These are phyloP conservation scores for Geotrichum siamense DNA, from an alignment of 1,139 yeast species.

Conservation along the genomic window DNA sequence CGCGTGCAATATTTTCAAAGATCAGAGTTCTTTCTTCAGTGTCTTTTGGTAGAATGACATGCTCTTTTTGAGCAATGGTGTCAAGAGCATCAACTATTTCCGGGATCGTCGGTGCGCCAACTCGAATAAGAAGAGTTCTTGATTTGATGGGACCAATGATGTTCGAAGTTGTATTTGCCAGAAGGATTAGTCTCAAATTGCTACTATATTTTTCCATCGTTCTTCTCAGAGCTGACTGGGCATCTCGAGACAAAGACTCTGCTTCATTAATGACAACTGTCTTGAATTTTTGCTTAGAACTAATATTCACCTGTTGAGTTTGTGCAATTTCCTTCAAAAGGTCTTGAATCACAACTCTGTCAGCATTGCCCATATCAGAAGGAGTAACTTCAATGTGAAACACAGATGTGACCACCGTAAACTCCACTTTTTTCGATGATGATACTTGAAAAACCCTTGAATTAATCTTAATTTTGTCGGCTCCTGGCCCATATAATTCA, in stretches of 20 bases:
- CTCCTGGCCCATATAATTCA: conserved; percentile 76
- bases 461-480: conserved; percentile 80
- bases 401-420: conserved; percentile 84
- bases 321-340: conserved; percentile 90
- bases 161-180: conserved; percentile 84
- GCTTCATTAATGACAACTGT: conserved; percentile 94
- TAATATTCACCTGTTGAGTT: conserved; percentile 82
- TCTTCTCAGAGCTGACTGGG: conserved; percentile 94
- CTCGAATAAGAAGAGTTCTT: conserved; percentile 77
- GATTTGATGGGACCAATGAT: conserved; percentile 92
- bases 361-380: conserved; percentile 92
- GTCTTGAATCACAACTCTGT: conserved; percentile 90
- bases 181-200: conserved; percentile 72
- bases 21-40: conserved; percentile 37
- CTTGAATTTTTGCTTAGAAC: conserved; percentile 71
- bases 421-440: conserved; percentile 69
- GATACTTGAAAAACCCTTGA: conserved; percentile 71
- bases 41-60: conserved; percentile 40
- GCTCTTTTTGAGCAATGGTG: conserved; percentile 53
- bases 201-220: conserved; percentile 97
- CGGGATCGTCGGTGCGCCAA: conserved; percentile 65
- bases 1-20: conserved; percentile 47
- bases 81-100: conserved; percentile 53
- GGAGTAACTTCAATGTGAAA: conserved; percentile 94
- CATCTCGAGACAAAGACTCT: conserved; percentile 84